A percentile compares a stretch with the other conserved stretches of the same genome.
phyloP scores from a whole-genome alignment of 805 yeast genomes.

The Metahyphopichia silvanorum region DNA sequence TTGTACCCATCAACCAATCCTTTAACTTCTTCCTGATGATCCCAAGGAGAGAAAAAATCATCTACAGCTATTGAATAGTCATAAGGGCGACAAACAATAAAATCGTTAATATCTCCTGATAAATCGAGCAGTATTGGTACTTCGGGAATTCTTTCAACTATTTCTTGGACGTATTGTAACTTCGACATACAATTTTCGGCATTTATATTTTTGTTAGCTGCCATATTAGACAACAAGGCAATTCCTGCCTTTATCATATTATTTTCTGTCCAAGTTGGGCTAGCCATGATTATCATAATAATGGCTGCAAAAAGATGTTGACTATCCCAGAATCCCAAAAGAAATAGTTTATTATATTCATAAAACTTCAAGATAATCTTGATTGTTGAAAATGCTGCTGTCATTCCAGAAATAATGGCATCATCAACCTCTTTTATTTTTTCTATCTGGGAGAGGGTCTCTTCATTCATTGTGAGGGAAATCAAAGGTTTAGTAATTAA shows the following conservation, averaged over 20 bases:
- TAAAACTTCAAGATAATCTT: slow-evolving; percentile 27
- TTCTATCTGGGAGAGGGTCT: slow-evolving; percentile 17
- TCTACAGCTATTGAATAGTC: background rate
- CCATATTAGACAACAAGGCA: slow-evolving; percentile 33
- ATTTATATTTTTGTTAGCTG: slow-evolving; percentile 29
- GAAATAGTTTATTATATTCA: slow-evolving; percentile 24
- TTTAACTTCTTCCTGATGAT: background rate
- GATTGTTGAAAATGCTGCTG: slow-evolving; percentile 27
- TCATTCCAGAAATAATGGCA: slow-evolving; percentile 25
- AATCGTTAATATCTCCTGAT: slow-evolving; percentile 10
- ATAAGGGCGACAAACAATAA: too few relatives aligned
- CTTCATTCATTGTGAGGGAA: slow-evolving; percentile 25
- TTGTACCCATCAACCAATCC: background rate
- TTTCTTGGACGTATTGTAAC: slow-evolving; percentile 21
- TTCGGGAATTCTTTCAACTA: slow-evolving; percentile 20
- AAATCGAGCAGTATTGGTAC: slow-evolving; percentile 17
- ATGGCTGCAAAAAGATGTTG: slow-evolving; percentile 35
- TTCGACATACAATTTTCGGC: slow-evolving; percentile 29
- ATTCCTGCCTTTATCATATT: slow-evolving; percentile 15
- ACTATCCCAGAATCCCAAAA: slow-evolving; percentile 38
- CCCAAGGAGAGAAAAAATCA: background rate
- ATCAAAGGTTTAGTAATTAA: slow-evolving; percentile 33
- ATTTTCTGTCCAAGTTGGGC: slow-evolving; percentile 18
- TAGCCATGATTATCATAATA: slow-evolving; percentile 24
- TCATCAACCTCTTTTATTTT: slow-evolving; percentile 19